Conservation (phyloP, 805 yeast species). For the Suhomyces xylopsoci region DNA sequence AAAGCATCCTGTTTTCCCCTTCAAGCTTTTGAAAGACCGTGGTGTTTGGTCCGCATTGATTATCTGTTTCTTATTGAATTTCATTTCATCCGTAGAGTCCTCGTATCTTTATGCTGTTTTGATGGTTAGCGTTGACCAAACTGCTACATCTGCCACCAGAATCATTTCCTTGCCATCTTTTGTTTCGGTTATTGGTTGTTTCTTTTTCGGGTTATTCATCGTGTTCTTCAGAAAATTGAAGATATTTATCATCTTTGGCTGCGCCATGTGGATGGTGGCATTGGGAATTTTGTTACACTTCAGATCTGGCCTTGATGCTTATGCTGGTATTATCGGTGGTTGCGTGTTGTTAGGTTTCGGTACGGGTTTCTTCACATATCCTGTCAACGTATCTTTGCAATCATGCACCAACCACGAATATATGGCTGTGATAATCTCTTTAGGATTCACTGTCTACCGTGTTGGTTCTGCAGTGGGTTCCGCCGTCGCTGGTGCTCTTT, state of each 20-base stretch:
- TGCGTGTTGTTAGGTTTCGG: constrained; percentile 18
- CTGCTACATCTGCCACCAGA: constrained; percentile 15
- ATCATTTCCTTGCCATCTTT: constrained; percentile 13
- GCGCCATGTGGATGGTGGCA: constrained; percentile 22
- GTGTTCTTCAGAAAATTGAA: constrained; percentile 16
- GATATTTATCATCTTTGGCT: constrained; percentile 22
- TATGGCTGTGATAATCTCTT: constrained; percentile 16
- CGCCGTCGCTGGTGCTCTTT: constrained; percentile 19
- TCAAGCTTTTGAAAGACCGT: constrained; percentile 13
- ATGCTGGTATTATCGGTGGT: constrained; percentile 18
- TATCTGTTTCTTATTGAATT: constrained; percentile 13
- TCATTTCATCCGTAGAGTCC: constrained; percentile 10
- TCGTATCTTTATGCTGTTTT: constrained; percentile 16
- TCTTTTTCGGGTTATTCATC: constrained; percentile 14
- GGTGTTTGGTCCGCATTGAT: constrained; percentile 18
- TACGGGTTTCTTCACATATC: constrained; percentile 18
- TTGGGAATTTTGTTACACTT: constrained; percentile 22
- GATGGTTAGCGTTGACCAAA: constrained; percentile 14
- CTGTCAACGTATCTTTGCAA: constrained; percentile 15
- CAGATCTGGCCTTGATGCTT: constrained; percentile 16
- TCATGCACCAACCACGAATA: constrained; percentile 15
- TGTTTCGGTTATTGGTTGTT: constrained; percentile 14
- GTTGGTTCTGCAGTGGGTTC: constrained; percentile 20
- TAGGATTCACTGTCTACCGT: constrained; percentile 14
- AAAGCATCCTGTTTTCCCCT: constrained; percentile 14